Evolutionary conservation across 202 grass and related monocot genomes (phyloP).

Genomic region (Schoenoplectus tabernaemontani): DNA sequence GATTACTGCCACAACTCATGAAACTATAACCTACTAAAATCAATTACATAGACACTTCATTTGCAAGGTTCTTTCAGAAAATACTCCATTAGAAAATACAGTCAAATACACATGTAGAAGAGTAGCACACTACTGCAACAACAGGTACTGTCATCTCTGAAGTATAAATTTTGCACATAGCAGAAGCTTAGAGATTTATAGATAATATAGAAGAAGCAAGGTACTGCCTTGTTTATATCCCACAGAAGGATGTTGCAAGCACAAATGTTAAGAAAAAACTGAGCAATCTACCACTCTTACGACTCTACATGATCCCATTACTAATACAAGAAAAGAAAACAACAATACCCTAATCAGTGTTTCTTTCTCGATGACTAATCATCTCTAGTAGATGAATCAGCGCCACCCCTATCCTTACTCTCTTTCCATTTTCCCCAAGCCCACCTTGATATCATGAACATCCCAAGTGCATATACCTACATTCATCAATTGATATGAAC

Average conservation of each 20-base stretch:
- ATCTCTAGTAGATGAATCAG: neutral
- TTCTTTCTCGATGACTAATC: neutral
- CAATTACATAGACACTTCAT: no score
- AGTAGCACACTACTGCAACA: no score
- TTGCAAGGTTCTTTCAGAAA: no score
- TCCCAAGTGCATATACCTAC: constrained; percentile 74
- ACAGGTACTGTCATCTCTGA: no score
- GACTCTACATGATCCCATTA: neutral
- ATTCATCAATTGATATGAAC: neutral
- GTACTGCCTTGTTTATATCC: neutral
- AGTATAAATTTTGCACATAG: neutral
- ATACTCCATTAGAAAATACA: no score
- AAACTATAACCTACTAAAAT: no score
- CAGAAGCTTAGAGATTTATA: no score
- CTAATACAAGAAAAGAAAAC: neutral
- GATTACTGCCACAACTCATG: no score
- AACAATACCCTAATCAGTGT: constrained; percentile 11
- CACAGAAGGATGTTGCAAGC: neutral
- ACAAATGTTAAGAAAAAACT: neutral
- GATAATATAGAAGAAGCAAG: neutral
- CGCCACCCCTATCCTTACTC: constrained; percentile 40
- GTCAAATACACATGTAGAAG: no score
- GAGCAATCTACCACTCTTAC: neutral
- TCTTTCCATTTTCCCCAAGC: constrained; percentile 66
- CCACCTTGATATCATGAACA: constrained; percentile 59